Base-by-base conservation (phyloP, 2,329 filamentous ascomycete genomes). In the Xylaria sp. region DNA sequence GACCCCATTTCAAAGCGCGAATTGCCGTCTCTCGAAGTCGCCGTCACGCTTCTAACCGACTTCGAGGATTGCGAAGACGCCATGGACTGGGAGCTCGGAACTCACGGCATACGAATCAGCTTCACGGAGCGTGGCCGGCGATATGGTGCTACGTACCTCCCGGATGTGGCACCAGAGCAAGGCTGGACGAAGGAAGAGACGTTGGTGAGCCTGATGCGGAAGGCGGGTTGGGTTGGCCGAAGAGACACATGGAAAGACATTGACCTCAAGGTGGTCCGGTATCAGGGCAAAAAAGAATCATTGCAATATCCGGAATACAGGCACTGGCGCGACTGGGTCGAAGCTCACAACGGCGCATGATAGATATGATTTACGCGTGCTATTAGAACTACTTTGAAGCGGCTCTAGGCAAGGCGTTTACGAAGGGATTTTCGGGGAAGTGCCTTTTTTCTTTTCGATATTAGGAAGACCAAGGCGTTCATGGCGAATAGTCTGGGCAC, bases 131-230 rank as follows among this genome's bases (percentile, higher is more conserved):
- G 90, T 73, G 90, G 90, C 18, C 86, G 90, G 59, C 88, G 92
- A 56, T 94, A 93, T 78, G 93, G 94, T 18, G 88, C 94, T 0
- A 98, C 96, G 0, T 99, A 98, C 77, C 86, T 99, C 15, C 96
- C 96, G 0, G 93, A 98, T 78, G 94, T 99, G 6, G 92, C 95
- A 10, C 84, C 88, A 0, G 96, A 99, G 84, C 96, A 98, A 79
- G 94, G 93, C 18, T 99, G 96, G 96, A 93, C 88, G 12, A 94
- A 96, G 81, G 94, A 98, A 79, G 93, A 98, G 85, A 93, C 95
- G 0, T 81, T 99, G 2, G 86, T 94, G 63, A 97, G 93, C 80
- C 82, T 98, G 78, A 96, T 98, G 91, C 87, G 93, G 68, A 99
- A 99, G 85, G 94, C 94, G 0, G 96, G 96, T 1, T 99, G 94